Evolutionary conservation across 306 rosid species (phyloP), one percentile per base, ranked within the genome.

Genomic region (Quercus wislizeni): DNA sequence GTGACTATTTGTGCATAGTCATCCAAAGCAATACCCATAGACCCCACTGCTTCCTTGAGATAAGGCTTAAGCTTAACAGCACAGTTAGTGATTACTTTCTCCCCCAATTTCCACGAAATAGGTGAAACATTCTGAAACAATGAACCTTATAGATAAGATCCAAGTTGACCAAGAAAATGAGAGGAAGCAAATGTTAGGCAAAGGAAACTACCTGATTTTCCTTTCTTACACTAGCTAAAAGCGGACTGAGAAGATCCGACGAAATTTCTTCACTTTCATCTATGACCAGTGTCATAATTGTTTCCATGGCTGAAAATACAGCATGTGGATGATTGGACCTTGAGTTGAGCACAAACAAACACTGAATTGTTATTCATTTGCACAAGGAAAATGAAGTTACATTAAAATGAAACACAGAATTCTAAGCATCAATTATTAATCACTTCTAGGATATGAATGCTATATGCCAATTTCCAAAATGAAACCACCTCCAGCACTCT

Each of bases 241-340:
- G 81, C 46, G 92, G 83, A 41, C 75, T 68, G 14, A 94, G 90
- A 83, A 90, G 88, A 82, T 86, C 89, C 4, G 74, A 10, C 18
- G 98, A 87, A 79, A 92, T 78, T 38, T 87, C 91, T 65, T 94
- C 98, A 64, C 92, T 88, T 78, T 92, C 97, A 3, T 89, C 69
- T 33, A 94, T 57, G 64, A 88, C 82, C 82, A 79, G 27, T 9
- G 84, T 89, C 97, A 94, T 89, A 85, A 94, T 86, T 33, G 70
- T 21, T 85, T 90, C 90, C 90, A 94, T 89, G 57, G 87, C 81
- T 64, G 80, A 73, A 78, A 87, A 81, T 59, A 82, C 90, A 73
- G 78, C 43, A 30, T 35, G 67, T 5, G 92, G 90, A 84, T 88
- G 96, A 71, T 79, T 75, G 82, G 87, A 73, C 92, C 97, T 90